phyloP scores from a whole-genome alignment of 192 early-diverging fungal genomes.

The Obelidium mucronatum region DNA sequence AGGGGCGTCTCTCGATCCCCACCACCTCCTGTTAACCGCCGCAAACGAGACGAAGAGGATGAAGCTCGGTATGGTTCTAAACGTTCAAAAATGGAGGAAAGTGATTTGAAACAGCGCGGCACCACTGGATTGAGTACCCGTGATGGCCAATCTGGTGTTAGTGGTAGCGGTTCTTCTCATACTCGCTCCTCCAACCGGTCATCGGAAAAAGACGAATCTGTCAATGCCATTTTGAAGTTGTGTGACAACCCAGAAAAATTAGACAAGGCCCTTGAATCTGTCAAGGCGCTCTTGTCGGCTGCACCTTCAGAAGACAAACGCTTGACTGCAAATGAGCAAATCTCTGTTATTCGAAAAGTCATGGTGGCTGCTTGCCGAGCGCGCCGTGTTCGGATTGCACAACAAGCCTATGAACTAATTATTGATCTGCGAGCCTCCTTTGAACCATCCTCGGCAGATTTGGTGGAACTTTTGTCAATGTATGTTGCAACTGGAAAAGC shows the following conservation, averaged over 20 bases:
- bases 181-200: too few relatives aligned
- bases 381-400: conserved; percentile 5
- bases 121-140: too few relatives aligned
- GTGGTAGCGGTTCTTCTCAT: too few relatives aligned
- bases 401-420: conserved; percentile 26
- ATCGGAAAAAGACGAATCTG: background rate
- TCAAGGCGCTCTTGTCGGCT: background rate
- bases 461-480: background rate
- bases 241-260: conserved; percentile 11
- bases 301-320: background rate
- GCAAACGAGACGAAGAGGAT: background rate
- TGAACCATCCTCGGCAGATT: conserved; percentile 5
- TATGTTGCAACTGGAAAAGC: conserved; percentile 20
- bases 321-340: background rate
- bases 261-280: background rate
- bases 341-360: conserved; percentile 1
- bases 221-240: background rate
- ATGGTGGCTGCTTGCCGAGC: conserved; percentile 20
- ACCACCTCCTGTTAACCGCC: background rate
- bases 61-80: background rate
- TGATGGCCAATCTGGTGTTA: too few relatives aligned
- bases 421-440: background rate
- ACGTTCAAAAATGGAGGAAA: background rate
- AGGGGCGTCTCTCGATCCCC: background rate
- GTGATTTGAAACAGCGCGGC: background rate